These are phyloP conservation scores for Allomyces macrogynus DNA, from an alignment of 192 early-diverging fungal genomes.

Conservation along the genomic window DNA sequence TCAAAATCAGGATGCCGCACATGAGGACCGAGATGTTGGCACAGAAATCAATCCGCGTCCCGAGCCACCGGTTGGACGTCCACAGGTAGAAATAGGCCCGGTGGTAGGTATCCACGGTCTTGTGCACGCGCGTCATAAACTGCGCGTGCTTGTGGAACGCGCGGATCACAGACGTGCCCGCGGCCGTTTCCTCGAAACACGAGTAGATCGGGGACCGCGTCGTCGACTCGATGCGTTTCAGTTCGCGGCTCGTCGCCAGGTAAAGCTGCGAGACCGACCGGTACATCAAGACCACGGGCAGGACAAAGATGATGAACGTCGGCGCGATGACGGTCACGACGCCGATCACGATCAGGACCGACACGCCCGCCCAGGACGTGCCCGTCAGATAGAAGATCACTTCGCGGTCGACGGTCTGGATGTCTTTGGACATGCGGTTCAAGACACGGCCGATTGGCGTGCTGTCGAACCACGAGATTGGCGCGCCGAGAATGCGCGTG, in stretches of 20 bases:
- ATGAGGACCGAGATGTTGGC: conserved; percentile 2
- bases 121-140: conserved; percentile 37
- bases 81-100: conserved; percentile 74
- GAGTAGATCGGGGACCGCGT: conserved; percentile 57
- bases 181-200: conserved; percentile 62
- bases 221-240: conserved; percentile 72
- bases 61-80: conserved; percentile 77
- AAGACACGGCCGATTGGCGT: conserved; percentile 79
- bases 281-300: conserved; percentile 34
- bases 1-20: neutral
- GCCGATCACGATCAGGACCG: conserved; percentile 30
- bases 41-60: conserved; percentile 57
- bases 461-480: conserved; percentile 73
- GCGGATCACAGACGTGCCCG: conserved; percentile 58
- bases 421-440: conserved; percentile 80
- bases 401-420: conserved; percentile 55
- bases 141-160: conserved; percentile 54
- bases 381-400: conserved; percentile 29
- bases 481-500: conserved; percentile 34
- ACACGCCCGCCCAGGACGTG: conserved; percentile 27
- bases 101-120: conserved; percentile 56
- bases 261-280: conserved; percentile 45
- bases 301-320: conserved; percentile 45
- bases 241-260: conserved; percentile 56
- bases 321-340: conserved; percentile 48